These are phyloP conservation scores for Candida anutae DNA, from an alignment of 1,139 yeast genomes.

Conservation along the genomic window DNA sequence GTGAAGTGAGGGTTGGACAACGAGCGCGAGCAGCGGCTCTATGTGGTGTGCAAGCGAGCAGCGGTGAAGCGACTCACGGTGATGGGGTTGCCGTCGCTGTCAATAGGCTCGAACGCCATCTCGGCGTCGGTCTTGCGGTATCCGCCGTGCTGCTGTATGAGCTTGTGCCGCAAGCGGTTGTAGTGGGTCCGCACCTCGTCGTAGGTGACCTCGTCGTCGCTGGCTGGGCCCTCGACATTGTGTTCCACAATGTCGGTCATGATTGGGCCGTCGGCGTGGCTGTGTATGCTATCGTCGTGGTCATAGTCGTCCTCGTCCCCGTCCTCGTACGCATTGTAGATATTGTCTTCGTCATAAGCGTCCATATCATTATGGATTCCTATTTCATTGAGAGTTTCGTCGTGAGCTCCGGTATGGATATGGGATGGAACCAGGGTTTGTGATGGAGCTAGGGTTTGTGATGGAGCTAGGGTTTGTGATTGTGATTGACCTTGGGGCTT, in stretches of 20 bases:
- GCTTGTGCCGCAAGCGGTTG: slow-evolving; percentile 46
- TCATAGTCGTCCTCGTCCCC: slow-evolving; percentile 16
- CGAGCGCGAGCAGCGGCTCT: too few relatives aligned
- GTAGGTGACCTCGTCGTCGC: slow-evolving; percentile 15
- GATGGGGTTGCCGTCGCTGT: slow-evolving; percentile 52
- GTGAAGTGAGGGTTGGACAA: too few relatives aligned
- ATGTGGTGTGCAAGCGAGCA: slow-evolving; percentile 33
- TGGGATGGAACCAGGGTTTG: neutral
- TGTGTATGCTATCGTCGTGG: slow-evolving; percentile 17
- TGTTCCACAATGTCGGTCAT: slow-evolving; percentile 35
- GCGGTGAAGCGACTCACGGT: slow-evolving; percentile 64
- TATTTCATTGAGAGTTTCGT: slow-evolving; percentile 3
- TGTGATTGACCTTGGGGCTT: too few relatives aligned
- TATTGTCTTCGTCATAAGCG: slow-evolving; percentile 1
- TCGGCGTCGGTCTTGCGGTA: slow-evolving; percentile 40
- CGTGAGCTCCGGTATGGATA: neutral
- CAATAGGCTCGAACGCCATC: slow-evolving; percentile 62
- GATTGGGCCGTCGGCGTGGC: slow-evolving; percentile 33
- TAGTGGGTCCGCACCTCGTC: slow-evolving; percentile 49
- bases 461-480: slow-evolving; percentile 6
- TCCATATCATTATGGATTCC: too few relatives aligned
- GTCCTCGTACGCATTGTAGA: neutral
- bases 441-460: slow-evolving; percentile 6
- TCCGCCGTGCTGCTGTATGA: slow-evolving; percentile 38
- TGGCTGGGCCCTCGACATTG: slow-evolving; percentile 14